Evolutionary conservation across 768 basidiomycete species (phyloP), one percentile per base, ranked within the genome.

Genomic region (Mycena floridula): DNA sequence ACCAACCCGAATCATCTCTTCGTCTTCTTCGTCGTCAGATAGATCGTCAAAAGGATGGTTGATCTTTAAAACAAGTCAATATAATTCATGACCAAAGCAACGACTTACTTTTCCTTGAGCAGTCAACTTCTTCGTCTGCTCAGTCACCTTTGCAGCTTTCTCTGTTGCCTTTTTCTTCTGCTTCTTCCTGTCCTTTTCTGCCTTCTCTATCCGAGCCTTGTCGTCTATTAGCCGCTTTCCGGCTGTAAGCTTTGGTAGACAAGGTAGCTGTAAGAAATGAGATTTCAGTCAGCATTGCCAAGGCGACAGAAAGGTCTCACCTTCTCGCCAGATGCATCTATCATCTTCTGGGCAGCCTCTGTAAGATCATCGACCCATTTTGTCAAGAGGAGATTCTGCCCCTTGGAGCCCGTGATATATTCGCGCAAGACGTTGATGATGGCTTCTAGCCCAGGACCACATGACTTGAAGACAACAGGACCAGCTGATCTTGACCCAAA

Each of bases 331-430:
- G 30, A 24, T 24, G 32, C 30, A 23, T 47, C n/a, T 11, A 50
- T 52, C 13, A 43, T 42, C 12, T 20, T 16, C 36, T 35, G 25
- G 5, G 51, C 54, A 13, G 45, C 44, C 7, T 12, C 25, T 1
- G 37, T 47, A 2, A 54, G 39, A 24, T 56, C 51, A 12, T 51
- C 50, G 8, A 52, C 42, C 54, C 54, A 56, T 43, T 55, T 55
- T 13, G 46, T 32, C 2, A 55, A 28, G 27, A 55, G 43, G 8
- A 43, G 43, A 15, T 26, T 42, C 12, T 36, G 15, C 26, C 42
- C 42, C 5, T 40, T 45, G 36, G 22, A 35, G 24, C 44, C 21
- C 24, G 25, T 27, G 13, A 50, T 35, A 38, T 54, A 47, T n/a
- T 13, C 37, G 7, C 30, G n/a, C 2, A 54, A 42, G 4, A 54